Conservation (phyloP, 352 stramenopile species). For the Globisporangium perplexum region DNA sequence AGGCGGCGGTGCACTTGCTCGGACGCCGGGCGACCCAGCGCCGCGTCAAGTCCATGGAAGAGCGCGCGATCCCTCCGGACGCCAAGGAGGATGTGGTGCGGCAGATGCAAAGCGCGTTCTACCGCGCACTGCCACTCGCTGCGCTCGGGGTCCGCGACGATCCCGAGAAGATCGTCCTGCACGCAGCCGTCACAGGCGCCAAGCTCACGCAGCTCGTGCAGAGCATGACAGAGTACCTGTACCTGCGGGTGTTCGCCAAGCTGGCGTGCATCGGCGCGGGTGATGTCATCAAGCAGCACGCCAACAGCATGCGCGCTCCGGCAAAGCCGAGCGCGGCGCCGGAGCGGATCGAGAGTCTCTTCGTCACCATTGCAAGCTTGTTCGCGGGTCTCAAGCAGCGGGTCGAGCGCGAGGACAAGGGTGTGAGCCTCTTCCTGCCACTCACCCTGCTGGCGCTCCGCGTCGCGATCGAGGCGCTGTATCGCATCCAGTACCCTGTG, state of each 20-base stretch:
- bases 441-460: constrained; percentile 54
- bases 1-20: constrained; percentile 21
- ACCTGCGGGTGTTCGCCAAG: constrained; percentile 38
- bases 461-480: constrained; percentile 53
- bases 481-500: constrained; percentile 52
- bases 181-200: constrained; percentile 19
- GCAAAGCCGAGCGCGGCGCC: background rate
- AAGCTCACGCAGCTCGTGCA: constrained; percentile 35
- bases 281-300: constrained; percentile 12
- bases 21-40: constrained; percentile 28
- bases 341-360: constrained; percentile 33
- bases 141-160: constrained; percentile 31
- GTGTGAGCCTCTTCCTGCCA: constrained; percentile 33
- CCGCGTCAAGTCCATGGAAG: constrained; percentile 36
- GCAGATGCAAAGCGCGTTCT: constrained; percentile 48
- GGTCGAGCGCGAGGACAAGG: constrained; percentile 18
- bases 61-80: constrained; percentile 27
- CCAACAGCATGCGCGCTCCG: background rate
- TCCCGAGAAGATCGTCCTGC: constrained; percentile 22
- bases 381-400: constrained; percentile 27
- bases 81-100: constrained; percentile 23
- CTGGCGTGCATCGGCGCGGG: constrained; percentile 17
- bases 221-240: constrained; percentile 28
- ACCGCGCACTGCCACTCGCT: constrained; percentile 31
- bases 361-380: constrained; percentile 29